Percentiles rank a stretch among this genome's conserved stretches.
These are phyloP conservation scores for Botrytis squamosa DNA, from an alignment of 2,329 filamentous ascomycete genomes.

Conservation along the genomic window DNA sequence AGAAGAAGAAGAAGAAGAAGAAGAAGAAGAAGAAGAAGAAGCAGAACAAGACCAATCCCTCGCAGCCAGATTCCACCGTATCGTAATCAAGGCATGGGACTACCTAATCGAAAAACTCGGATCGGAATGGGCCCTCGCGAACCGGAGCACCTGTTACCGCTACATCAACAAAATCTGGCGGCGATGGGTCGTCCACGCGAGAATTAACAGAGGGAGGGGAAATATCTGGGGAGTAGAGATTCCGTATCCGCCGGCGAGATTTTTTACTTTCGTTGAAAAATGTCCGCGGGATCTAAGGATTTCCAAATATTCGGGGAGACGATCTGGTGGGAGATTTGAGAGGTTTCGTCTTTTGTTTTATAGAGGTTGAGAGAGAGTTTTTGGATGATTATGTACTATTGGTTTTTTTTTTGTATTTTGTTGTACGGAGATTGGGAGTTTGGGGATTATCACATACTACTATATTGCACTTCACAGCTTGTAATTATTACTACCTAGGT, in stretches of 20 bases:
- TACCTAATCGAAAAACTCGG: too few species aligned
- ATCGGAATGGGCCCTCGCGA: too few species aligned
- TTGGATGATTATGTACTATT: too few species aligned
- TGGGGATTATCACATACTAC: not conserved
- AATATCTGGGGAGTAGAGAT: not conserved
- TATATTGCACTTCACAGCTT: not conserved
- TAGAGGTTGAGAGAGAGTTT: not conserved
- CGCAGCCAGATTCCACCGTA: too few species aligned
- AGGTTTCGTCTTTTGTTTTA: not conserved
- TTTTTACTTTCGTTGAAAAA: fast-evolving
- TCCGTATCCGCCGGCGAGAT: too few species aligned
- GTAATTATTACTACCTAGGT: not conserved
- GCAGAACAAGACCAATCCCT: too few species aligned
- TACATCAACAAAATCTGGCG: too few species aligned
- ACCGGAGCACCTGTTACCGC: too few species aligned
- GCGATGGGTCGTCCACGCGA: fast-evolving
- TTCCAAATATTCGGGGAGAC: not conserved
- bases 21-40: not conserved
- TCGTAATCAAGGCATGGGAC: too few species aligned
- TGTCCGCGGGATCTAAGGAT: not conserved
- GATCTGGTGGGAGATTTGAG: not conserved
- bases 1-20: not conserved
- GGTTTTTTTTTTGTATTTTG: not conserved
- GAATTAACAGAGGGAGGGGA: not conserved
- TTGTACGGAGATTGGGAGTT: not conserved